Evolutionary conservation across 2,329 filamentous ascomycete genomes (phyloP).

Genomic region (Fusarium fujikuroi): DNA sequence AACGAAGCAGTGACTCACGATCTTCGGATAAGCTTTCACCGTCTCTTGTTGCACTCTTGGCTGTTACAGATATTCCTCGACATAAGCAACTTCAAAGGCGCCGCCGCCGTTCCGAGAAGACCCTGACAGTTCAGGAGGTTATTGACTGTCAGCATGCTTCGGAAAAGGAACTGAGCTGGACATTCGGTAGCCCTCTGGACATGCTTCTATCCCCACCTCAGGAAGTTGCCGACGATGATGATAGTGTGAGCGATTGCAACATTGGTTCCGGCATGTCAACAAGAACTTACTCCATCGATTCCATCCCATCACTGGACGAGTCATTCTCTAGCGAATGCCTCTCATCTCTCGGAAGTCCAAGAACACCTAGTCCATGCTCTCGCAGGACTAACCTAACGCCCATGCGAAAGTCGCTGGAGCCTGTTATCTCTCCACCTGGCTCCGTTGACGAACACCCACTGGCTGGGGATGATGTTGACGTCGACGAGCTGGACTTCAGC

Average conservation of each 20-base stretch:
- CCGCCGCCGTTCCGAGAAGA: conserved; percentile 42
- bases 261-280: conserved; percentile 64
- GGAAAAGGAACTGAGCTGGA: conserved; percentile 68
- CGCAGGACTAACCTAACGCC: conserved; percentile 51
- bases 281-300: conserved; percentile 68
- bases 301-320: conserved; percentile 68
- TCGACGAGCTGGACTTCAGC: conserved; percentile 60
- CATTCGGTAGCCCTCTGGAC: conserved; percentile 66
- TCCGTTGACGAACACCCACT: conserved; percentile 63
- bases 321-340: conserved; percentile 63
- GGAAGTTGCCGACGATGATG: conserved; percentile 62
- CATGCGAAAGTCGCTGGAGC: conserved; percentile 62
- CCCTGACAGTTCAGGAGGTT: conserved; percentile 66
- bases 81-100: conserved; percentile 54
- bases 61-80: conserved; percentile 69
- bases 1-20: conserved; percentile 55
- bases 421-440: conserved; percentile 66
- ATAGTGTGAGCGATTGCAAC: conserved; percentile 62
- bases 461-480: conserved; percentile 44
- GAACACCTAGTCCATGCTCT: conserved; percentile 50
- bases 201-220: conserved; percentile 70
- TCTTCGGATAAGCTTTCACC: conserved; percentile 66
- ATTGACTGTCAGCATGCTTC: conserved; percentile 64
- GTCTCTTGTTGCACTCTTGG: conserved; percentile 69
- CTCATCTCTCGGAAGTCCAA: conserved; percentile 62